phyloP scores from a whole-genome alignment of 139 green algal species.

The Nannochloris sp. region DNA sequence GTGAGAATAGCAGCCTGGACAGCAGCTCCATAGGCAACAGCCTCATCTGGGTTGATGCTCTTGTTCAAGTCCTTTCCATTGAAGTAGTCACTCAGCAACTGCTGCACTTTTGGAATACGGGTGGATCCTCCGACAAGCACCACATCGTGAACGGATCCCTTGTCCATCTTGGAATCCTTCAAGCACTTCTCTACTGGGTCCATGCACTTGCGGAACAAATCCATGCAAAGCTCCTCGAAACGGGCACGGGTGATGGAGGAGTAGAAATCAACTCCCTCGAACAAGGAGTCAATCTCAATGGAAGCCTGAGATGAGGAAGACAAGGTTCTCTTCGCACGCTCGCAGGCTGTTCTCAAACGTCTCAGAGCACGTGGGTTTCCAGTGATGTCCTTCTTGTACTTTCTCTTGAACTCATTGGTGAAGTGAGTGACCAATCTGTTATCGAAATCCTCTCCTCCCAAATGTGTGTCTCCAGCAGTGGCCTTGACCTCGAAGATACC shows the following conservation, averaged over 20 bases:
- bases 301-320: conserved; percentile 17
- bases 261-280: conserved; percentile 96
- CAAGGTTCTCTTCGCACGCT: conserved; percentile 74
- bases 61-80: conserved; percentile 99
- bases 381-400: conserved; percentile 94
- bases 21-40: conserved; percentile 94
- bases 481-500: conserved; percentile 86
- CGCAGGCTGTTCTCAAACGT: conserved; percentile 79
- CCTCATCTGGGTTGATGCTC: conserved; percentile 99
- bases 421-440: conserved; percentile 68
- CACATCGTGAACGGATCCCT: conserved; percentile 72
- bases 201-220: conserved; percentile 99
- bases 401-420: conserved; percentile 89
- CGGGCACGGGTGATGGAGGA: conserved; percentile 88
- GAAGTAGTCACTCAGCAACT: conserved; percentile 97
- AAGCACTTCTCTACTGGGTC: conserved; percentile 91
- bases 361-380: conserved; percentile 59
- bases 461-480: conserved; percentile 79
- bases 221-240: conserved; percentile 99
- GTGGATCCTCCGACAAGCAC: conserved; percentile 77
- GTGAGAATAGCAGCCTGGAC: conserved; percentile 96
- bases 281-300: conserved; percentile 94
- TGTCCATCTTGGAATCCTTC: conserved; percentile 84
- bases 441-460: conserved; percentile 87
- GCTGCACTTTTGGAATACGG: conserved; percentile 96